phyloP scores from a whole-genome alignment of 2,329 filamentous ascomycete genomes.

The Coccinonectria pachysandricola region DNA sequence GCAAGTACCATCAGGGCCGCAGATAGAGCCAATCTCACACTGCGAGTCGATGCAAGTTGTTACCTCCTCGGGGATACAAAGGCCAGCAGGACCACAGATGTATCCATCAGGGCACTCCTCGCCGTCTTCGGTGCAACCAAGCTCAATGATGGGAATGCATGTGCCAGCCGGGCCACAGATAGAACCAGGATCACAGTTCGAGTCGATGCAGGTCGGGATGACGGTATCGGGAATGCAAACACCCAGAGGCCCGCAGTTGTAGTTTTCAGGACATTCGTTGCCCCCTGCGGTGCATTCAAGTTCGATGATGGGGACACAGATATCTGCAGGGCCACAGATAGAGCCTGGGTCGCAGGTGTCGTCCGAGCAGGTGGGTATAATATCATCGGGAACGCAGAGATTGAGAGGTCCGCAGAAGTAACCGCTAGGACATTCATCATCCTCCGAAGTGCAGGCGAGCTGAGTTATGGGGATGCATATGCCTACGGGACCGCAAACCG shows the following conservation, averaged over 20 bases:
- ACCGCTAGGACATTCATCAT: no score
- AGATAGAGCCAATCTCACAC: not conserved
- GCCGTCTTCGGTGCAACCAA: no score
- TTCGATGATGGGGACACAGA: not conserved
- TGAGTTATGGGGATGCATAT: not conserved
- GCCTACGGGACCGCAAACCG: not conserved
- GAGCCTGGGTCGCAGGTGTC: not conserved
- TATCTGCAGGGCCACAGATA: not conserved
- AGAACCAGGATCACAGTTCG: no score
- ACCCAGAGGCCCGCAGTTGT: not conserved
- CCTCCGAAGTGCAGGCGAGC: no score
- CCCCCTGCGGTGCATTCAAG: not conserved
- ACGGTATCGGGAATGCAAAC: not conserved
- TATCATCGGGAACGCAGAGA: no score
- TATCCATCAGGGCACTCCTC: no score
- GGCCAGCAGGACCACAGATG: not conserved
- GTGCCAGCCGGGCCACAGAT: no score
- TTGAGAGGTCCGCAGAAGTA: no score
- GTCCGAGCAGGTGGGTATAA: not conserved
- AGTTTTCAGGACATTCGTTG: not conserved
- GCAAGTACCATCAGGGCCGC: not conserved
- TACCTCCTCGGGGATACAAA: not conserved
- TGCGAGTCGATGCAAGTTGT: not conserved
- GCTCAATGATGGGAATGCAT: no score
- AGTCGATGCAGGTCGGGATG: no score